phyloP scores from a whole-genome alignment of 2,329 filamentous ascomycete species.

The Trichophyton benhamiae region DNA sequence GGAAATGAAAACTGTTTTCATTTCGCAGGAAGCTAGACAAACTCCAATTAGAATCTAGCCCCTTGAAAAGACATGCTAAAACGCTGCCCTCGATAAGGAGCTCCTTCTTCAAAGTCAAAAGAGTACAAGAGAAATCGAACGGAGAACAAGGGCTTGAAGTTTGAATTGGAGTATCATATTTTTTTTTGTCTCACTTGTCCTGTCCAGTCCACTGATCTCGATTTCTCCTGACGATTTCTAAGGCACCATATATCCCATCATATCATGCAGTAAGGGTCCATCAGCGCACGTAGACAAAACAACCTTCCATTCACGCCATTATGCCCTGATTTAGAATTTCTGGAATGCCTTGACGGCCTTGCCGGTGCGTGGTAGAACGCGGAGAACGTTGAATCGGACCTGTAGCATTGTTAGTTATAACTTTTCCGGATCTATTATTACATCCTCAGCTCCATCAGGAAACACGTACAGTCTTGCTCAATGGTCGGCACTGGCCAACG shows the following conservation, averaged over 20 bases:
- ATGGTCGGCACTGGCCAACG: constrained; percentile 97
- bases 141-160: background rate
- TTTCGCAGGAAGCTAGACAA: background rate
- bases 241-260: constrained; percentile 3
- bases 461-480: constrained; percentile 98
- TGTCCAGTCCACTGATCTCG: background rate
- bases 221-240: constrained; percentile 7
- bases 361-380: constrained; percentile 92
- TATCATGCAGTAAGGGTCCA: constrained; percentile 2
- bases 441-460: background rate
- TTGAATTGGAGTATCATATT: constrained; percentile 1
- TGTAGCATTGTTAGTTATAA: constrained; percentile 26
- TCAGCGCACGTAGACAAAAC: constrained; percentile 6
- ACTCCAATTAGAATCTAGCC: background rate
- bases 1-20: background rate
- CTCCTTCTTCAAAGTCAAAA: background rate
- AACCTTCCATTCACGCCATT: constrained; percentile 13
- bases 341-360: constrained; percentile 95
- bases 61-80: background rate
- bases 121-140: background rate
- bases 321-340: constrained; percentile 70
- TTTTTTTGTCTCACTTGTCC: background rate
- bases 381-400: constrained; percentile 99
- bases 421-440: background rate
- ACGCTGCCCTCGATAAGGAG: background rate